These are phyloP conservation scores for Olyra latifolia DNA, from an alignment of 176 grass and related monocot species.

Conservation along the genomic window DNA sequence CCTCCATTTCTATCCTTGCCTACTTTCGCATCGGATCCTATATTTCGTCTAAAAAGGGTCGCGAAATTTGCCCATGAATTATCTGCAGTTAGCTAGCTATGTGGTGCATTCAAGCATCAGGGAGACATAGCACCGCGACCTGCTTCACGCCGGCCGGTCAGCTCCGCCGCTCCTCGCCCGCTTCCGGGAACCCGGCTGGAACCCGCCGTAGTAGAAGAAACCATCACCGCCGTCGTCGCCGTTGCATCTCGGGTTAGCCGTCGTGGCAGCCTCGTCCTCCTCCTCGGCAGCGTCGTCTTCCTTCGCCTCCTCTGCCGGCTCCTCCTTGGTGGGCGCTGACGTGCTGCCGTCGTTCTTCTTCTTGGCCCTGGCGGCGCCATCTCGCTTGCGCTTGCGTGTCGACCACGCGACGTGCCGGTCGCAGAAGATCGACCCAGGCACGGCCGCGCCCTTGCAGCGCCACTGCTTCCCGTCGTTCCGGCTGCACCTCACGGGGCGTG, in stretches of 20 bases:
- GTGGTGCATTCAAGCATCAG: background rate
- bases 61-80: background rate
- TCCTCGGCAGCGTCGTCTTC: background rate
- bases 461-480: constrained; percentile 59
- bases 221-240: background rate
- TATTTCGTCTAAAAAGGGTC: constrained; percentile 7
- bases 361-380: background rate
- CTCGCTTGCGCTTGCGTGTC: constrained; percentile 26
- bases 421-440: constrained; percentile 39
- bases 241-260: background rate
- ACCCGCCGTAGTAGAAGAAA: constrained; percentile 1
- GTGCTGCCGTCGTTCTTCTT: background rate
- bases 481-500: constrained; percentile 12
- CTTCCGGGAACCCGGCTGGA: constrained; percentile 8
- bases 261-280: background rate
- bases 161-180: background rate
- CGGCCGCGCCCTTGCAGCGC: constrained; percentile 44
- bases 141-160: background rate
- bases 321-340: background rate
- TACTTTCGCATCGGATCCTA: constrained; percentile 19
- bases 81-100: background rate
- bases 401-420: constrained; percentile 43
- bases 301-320: background rate
- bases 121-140: background rate
- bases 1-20: background rate